Evolutionary conservation across 495 filamentous ascomycete species (phyloP).

Genomic region (Friedmanniomyces simplex): DNA sequence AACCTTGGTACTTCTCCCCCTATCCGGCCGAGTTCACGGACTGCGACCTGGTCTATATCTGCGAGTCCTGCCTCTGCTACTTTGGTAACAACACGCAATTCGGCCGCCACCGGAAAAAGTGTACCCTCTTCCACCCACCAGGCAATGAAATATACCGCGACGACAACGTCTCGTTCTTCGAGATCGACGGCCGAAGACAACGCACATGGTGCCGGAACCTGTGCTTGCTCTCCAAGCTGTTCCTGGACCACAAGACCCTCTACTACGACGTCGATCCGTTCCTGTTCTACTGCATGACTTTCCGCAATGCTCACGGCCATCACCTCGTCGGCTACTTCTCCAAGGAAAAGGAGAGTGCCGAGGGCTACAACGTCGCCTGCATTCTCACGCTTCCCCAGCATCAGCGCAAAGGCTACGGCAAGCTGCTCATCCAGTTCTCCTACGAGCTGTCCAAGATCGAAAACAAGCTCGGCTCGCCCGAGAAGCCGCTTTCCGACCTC

Average conservation of each 20-base stretch:
- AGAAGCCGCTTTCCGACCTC: slow-evolving; percentile 91
- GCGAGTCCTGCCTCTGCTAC: slow-evolving; percentile 93
- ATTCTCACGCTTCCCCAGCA: slow-evolving; percentile 94
- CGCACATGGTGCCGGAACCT: slow-evolving; percentile 95
- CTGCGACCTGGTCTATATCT: slow-evolving; percentile 83
- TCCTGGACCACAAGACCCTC: slow-evolving; percentile 98
- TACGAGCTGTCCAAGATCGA: slow-evolving; percentile 96
- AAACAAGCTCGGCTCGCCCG: slow-evolving; percentile 84
- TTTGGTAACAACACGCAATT: slow-evolving; percentile 72
- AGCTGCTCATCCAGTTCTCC: slow-evolving; percentile 89
- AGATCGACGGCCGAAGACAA: slow-evolving; percentile 92
- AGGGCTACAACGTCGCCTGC: slow-evolving; percentile 95
- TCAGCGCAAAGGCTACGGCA: slow-evolving; percentile 86
- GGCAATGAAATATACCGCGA: slow-evolving; percentile 98
- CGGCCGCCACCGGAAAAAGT: slow-evolving; percentile 75
- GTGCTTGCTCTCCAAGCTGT: slow-evolving; percentile 87
- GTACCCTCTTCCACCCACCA: slow-evolving; percentile 82
- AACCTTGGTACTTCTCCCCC: slow-evolving; percentile 98
- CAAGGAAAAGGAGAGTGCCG: slow-evolving; percentile 94
- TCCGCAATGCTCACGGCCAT: slow-evolving; percentile 71
- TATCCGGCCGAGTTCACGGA: slow-evolving; percentile 84
- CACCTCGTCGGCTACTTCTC: slow-evolving; percentile 95
- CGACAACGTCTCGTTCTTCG: slow-evolving; percentile 87
- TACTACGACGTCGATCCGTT: slow-evolving; percentile 99
- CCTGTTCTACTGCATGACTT: slow-evolving; percentile 96